Evolutionary conservation across 176 grass and related monocot genomes (phyloP).

Genomic region (Melocanna baccifera): DNA sequence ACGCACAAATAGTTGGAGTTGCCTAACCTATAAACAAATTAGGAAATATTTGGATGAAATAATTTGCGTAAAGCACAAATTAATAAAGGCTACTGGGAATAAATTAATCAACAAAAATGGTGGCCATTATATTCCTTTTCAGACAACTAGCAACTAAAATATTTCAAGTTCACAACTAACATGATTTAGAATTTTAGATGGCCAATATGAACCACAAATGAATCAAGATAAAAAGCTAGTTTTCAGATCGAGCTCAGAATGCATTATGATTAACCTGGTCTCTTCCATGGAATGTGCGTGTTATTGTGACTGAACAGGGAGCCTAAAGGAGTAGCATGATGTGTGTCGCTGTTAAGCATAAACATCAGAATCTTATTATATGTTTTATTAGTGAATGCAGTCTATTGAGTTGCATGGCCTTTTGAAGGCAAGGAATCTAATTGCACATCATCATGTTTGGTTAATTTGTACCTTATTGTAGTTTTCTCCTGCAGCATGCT

Average conservation of each 20-base stretch:
- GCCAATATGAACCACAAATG: neutral
- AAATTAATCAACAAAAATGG: neutral
- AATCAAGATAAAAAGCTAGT: neutral
- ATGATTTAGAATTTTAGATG: neutral
- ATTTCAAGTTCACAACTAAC: neutral
- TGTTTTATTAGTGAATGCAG: conserved; percentile 32
- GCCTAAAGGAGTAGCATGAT: conserved; percentile 27
- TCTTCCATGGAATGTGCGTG: conserved; percentile 22
- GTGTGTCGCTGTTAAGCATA: conserved; percentile 27
- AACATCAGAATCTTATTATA: conserved; percentile 37
- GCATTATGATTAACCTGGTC: neutral
- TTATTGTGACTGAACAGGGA: conserved; percentile 5
- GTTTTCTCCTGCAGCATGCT: neutral
- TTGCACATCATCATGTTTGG: conserved; percentile 44
- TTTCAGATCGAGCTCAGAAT: neutral
- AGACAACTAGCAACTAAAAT: neutral
- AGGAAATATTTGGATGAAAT: conserved; percentile 2
- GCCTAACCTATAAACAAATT: neutral
- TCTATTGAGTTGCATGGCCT: conserved; percentile 41
- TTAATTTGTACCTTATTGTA: conserved; percentile 6
- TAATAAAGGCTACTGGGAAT: neutral
- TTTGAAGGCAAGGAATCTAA: conserved; percentile 64
- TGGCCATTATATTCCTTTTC: neutral
- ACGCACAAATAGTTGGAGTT: neutral
- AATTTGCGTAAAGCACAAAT: neutral